phyloP scores from a whole-genome alignment of 345 rosid species.

The Acer yangbiense region DNA sequence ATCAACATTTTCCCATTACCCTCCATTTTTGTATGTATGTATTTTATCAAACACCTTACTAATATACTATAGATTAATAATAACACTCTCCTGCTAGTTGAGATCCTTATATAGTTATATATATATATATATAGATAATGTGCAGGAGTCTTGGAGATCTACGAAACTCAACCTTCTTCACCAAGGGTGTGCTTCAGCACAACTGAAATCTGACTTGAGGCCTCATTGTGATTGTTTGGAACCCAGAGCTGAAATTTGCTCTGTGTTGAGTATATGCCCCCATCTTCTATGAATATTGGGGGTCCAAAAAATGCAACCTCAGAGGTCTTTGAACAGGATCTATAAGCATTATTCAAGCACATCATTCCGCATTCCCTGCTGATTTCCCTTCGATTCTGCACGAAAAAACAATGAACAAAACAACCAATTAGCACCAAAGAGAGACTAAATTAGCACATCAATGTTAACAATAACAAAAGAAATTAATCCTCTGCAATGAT shows the following conservation, averaged over 20 bases:
- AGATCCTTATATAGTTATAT: background rate
- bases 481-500: background rate
- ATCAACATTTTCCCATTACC: constrained; percentile 34
- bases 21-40: constrained; percentile 27
- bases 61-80: constrained; percentile 9
- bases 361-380: constrained; percentile 57
- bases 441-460: background rate
- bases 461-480: background rate
- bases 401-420: constrained; percentile 16
- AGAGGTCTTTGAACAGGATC: constrained; percentile 26
- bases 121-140: background rate
- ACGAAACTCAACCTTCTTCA: constrained; percentile 43
- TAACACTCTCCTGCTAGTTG: constrained; percentile 13
- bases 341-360: constrained; percentile 34
- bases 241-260: constrained; percentile 4
- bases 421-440: background rate
- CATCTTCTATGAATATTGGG: constrained; percentile 15
- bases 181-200: constrained; percentile 30
- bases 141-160: constrained; percentile 16
- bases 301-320: constrained; percentile 22
- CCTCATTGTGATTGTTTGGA: constrained; percentile 14
- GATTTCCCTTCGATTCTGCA: constrained; percentile 15
- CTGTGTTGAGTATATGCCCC: background rate
- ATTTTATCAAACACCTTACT: background rate
- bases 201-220: constrained; percentile 20